Conservation (phyloP, 1,139 yeast species). For the Yarrowia galli region DNA sequence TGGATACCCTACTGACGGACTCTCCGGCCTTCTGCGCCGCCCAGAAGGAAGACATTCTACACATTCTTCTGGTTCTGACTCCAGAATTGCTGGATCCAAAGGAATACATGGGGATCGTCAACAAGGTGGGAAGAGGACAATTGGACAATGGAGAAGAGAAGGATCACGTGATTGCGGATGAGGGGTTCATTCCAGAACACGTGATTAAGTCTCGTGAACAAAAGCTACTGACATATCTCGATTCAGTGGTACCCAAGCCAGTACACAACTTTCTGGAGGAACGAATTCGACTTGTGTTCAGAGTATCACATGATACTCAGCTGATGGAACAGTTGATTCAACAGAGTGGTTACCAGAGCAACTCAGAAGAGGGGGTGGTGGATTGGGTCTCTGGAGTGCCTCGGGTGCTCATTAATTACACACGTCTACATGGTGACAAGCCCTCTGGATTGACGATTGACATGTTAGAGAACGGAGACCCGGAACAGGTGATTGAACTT, state of each 20-base stretch:
- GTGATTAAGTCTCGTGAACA: conserved; percentile 19
- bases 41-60: conserved; percentile 7
- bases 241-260: conserved; percentile 9
- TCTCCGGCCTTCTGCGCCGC: conserved; percentile 14
- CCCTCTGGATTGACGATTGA: conserved; percentile 12
- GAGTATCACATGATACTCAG: conserved; percentile 4
- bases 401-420: conserved; percentile 16
- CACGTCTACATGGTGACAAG: conserved; percentile 2
- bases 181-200: conserved; percentile 4
- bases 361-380: background rate
- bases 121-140: conserved; percentile 21
- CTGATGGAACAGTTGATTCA: conserved; percentile 14
- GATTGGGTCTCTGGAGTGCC: conserved; percentile 23
- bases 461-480: background rate
- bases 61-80: conserved; percentile 28
- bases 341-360: conserved; percentile 3
- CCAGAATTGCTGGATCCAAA: conserved; percentile 32
- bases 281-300: conserved; percentile 20
- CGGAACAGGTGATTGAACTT: background rate
- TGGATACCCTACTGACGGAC: conserved; percentile 19
- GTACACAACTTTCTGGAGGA: conserved; percentile 29
- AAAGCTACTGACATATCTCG: background rate
- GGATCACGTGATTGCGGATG: background rate
- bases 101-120: conserved; percentile 17
- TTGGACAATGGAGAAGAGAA: conserved; percentile 17